Base-by-base conservation (phyloP, 305 asterid genomes). In the Fraxinus paxiana region DNA sequence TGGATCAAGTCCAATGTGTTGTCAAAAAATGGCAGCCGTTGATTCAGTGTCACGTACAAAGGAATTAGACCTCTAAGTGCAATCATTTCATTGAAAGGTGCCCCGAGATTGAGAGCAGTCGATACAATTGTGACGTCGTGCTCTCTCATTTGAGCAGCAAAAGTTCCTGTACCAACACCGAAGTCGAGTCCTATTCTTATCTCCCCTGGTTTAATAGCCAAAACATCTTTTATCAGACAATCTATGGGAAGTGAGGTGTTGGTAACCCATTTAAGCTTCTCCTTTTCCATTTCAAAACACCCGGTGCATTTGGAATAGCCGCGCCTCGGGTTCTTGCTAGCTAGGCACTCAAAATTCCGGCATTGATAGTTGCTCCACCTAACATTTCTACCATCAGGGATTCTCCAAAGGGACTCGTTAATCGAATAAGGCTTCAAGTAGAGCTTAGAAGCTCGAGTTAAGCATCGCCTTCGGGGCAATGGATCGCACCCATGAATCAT, bases 1-100 rank as follows among this genome's bases (percentile, higher is more conserved):
- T 95, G 98, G 43, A 95, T 93, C 87, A 93, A 43, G 79, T 95
- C 98, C 97, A 92, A 83, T 5, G 98, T 92, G 92, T 95, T 95
- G 15, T 95, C 98, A 0, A 95, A 95, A 54, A 95, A 93, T 0
- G 98, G 98, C 1, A 95, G 89, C 87, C 98, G 90, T 77, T 95
- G 98, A 54, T 95, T 95, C 87, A 93, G 30, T 6, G 97, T 93
- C 80, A 87, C 77, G 31, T 93, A 93, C 6, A 95, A 26, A 17
- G 98, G 98, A 67, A 95, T 73, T 79, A 95, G 74, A 4, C 98
- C 98, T 48, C 98, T 88, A 6, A 95, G 78, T 5, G 98, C 96
- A 28, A 95, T 93, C 89, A 80, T 92, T 79, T 95, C 98, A 18
- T 75, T 93, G 46, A 93, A 95, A 0, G 98, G 98, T 1, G 98